Conservation (phyloP, 306 rosid genomes). For the Acacia crassicarpa region DNA sequence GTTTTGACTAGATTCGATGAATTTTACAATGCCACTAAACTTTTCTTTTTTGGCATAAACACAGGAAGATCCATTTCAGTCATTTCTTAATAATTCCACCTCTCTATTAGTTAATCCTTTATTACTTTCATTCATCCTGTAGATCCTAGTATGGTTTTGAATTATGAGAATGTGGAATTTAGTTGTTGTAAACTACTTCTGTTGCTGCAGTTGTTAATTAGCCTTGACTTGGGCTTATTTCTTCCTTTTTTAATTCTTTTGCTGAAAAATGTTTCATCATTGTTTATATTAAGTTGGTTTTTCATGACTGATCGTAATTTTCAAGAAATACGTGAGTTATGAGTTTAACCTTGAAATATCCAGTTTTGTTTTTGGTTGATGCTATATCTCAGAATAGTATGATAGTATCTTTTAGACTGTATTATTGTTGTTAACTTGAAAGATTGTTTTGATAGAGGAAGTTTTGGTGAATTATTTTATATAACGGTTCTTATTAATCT, state of each 20-base stretch:
- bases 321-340: neutral
- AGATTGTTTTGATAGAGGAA: neutral
- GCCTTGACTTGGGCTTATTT: neutral
- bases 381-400: neutral
- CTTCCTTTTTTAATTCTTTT: neutral
- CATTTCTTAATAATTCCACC: constrained; percentile 16
- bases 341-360: neutral
- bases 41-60: too few relatives aligned
- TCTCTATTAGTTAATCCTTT: neutral
- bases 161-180: neutral
- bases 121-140: neutral
- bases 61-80: too few relatives aligned
- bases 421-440: neutral
- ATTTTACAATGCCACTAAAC: constrained; percentile 3
- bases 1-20: constrained; percentile 17
- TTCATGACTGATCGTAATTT: neutral
- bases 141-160: neutral
- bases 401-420: neutral
- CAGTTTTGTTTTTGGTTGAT: neutral
- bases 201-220: neutral
- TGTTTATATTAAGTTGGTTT: neutral
- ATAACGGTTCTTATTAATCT: neutral
- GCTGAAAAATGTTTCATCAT: neutral
- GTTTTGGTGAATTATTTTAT: neutral
- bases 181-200: neutral